Evolutionary conservation across 2,329 filamentous ascomycete species (phyloP).

Genomic region (Pseudonectria buxi): DNA sequence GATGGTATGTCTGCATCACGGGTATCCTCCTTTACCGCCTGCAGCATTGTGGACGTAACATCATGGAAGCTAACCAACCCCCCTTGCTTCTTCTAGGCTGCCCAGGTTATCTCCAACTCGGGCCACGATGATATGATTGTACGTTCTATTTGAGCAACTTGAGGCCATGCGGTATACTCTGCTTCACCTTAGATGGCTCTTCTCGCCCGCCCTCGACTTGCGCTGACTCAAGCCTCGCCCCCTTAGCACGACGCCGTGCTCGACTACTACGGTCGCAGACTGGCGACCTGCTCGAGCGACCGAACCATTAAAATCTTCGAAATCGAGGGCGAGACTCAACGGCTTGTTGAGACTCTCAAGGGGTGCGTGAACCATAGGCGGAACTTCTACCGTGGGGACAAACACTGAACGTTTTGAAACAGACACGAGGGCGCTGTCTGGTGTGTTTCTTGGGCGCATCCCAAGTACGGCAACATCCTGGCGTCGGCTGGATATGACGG

Average conservation of each 20-base stretch:
- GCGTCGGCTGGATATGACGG: slow-evolving; percentile 94
- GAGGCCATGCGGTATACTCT: slow-evolving; percentile 4
- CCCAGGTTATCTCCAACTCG: slow-evolving; percentile 40
- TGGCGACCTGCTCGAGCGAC: slow-evolving; percentile 96
- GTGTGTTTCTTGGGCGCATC: slow-evolving; percentile 97
- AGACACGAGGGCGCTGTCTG: slow-evolving; percentile 97
- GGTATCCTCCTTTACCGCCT: neutral
- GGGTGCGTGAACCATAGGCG: slow-evolving; percentile 51
- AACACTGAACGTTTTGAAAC: slow-evolving; percentile 11
- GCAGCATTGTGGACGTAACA: neutral
- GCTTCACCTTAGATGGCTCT: slow-evolving; percentile 3
- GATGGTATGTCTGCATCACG: slow-evolving; percentile 16
- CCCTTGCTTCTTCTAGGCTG: slow-evolving; percentile 25
- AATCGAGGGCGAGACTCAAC: slow-evolving; percentile 86
- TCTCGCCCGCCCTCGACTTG: slow-evolving; percentile 8
- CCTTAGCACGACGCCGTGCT: slow-evolving; percentile 88
- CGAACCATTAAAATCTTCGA: slow-evolving; percentile 99
- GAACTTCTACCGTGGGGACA: neutral
- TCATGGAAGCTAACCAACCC: slow-evolving; percentile 21
- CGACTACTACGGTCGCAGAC: slow-evolving; percentile 93
- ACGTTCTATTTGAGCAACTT: slow-evolving; percentile 38
- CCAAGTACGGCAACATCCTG: slow-evolving; percentile 97
- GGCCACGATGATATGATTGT: slow-evolving; percentile 99
- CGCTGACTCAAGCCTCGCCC: slow-evolving; percentile 13
- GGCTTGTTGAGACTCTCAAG: slow-evolving; percentile 86